phyloP scores from a whole-genome alignment of 2,329 filamentous ascomycete species.

The Aspergillus persii region DNA sequence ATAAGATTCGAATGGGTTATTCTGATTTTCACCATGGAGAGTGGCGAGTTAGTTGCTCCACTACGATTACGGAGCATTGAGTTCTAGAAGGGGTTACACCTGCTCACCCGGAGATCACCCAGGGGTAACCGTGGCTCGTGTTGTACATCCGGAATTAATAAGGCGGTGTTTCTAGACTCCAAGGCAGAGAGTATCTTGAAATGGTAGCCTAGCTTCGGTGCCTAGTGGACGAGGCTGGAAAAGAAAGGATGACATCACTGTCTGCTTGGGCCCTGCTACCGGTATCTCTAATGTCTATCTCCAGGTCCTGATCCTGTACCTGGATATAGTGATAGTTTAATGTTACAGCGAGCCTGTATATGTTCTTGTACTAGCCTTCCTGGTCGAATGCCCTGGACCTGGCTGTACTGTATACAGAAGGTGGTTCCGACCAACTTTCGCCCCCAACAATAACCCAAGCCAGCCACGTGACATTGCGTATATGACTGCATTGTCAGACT shows the following conservation, averaged over 20 bases:
- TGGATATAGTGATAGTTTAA: not conserved
- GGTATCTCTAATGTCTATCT: not conserved
- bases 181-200: not conserved
- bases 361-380: not conserved
- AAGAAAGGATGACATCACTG: not conserved
- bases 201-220: not conserved
- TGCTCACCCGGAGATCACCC: not conserved
- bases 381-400: not conserved
- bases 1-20: conserved; percentile 10
- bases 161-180: not conserved
- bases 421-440: not conserved
- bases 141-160: not conserved
- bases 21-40: not conserved
- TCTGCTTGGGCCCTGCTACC: not conserved
- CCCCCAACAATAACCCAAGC: not conserved
- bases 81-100: conserved; percentile 1
- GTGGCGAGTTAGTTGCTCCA: not conserved
- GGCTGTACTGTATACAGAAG: not conserved
- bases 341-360: not conserved
- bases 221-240: not conserved
- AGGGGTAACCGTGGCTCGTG: not conserved
- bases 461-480: not conserved
- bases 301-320: not conserved
- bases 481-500: not conserved
- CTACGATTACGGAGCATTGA: conserved; percentile 5